These are phyloP conservation scores for Psophocarpus tetragonolobus DNA, from an alignment of 306 rosid species.

Conservation along the genomic window DNA sequence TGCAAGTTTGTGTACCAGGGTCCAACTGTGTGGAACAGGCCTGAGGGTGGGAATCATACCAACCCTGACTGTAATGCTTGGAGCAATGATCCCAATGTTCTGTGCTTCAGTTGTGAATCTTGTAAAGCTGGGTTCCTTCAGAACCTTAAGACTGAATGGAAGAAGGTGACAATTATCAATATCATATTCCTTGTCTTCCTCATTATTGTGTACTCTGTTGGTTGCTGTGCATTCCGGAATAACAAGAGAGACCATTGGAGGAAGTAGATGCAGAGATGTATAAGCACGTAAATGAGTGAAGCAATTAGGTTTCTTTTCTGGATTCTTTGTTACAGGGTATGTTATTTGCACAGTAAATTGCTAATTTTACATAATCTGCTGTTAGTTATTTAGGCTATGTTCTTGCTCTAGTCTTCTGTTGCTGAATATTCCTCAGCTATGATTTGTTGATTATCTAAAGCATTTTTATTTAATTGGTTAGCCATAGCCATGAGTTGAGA, in stretches of 20 bases:
- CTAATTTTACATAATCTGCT: background rate
- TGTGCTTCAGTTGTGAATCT: constrained; percentile 69
- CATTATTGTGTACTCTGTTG: constrained; percentile 65
- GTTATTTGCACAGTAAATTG: constrained; percentile 8
- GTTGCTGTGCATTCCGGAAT: constrained; percentile 87
- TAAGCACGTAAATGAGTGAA: constrained; percentile 26
- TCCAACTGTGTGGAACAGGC: constrained; percentile 52
- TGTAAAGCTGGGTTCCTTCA: constrained; percentile 86
- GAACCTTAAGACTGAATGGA: constrained; percentile 65
- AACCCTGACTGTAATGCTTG: constrained; percentile 59
- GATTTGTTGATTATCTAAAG: background rate
- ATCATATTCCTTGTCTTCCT: constrained; percentile 59
- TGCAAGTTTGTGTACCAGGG: constrained; percentile 46
- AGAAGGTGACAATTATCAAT: constrained; percentile 62
- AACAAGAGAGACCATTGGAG: constrained; percentile 57
- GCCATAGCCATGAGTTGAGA: background rate
- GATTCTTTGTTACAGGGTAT: background rate
- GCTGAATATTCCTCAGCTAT: background rate
- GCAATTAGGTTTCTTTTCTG: constrained; percentile 14
- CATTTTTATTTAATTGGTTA: background rate
- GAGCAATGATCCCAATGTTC: constrained; percentile 39
- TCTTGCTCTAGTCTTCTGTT: background rate
- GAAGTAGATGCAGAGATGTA: background rate
- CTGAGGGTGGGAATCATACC: accelerated
- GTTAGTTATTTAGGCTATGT: background rate